Percentiles rank a stretch among this genome's conserved stretches.
Conservation (phyloP, 2,329 filamentous ascomycete genomes). For the Gyromitra esculenta region DNA sequence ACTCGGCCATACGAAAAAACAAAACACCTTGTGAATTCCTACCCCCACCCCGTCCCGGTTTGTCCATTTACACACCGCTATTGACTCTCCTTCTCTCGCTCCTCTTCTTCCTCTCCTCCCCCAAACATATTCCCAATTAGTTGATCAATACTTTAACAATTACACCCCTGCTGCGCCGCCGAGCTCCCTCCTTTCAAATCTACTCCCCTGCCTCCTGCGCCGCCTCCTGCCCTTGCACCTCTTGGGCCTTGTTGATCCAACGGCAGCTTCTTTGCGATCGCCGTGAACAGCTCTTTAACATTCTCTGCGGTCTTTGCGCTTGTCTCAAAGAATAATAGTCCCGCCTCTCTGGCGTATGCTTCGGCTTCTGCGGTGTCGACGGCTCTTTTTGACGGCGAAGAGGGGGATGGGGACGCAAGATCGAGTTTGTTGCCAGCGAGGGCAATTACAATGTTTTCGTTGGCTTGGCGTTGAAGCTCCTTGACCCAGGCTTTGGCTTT, state of each 20-base stretch:
- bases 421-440: slow-evolving; percentile 98
- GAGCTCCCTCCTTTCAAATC: slow-evolving; percentile 66
- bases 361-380: slow-evolving; percentile 89
- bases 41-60: slow-evolving; percentile 40
- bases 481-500: slow-evolving; percentile 99
- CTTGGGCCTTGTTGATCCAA: slow-evolving; percentile 95
- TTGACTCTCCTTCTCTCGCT: slow-evolving; percentile 14
- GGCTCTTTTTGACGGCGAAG: slow-evolving; percentile 84
- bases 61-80: slow-evolving; percentile 48
- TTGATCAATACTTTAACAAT: slow-evolving; percentile 49
- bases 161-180: slow-evolving; percentile 53
- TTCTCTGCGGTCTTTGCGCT: slow-evolving; percentile 98
- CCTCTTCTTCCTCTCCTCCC: neutral
- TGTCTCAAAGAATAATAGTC: slow-evolving; percentile 96
- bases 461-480: slow-evolving; percentile 96
- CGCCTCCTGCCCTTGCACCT: slow-evolving; percentile 57
- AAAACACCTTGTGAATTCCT: slow-evolving; percentile 56
- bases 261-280: slow-evolving; percentile 96
- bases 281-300: slow-evolving; percentile 93
- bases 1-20: slow-evolving; percentile 54
- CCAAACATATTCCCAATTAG: slow-evolving; percentile 30
- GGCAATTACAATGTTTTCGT: slow-evolving; percentile 99
- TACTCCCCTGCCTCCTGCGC: slow-evolving; percentile 66
- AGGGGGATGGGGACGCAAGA: slow-evolving; percentile 81
- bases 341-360: slow-evolving; percentile 92